These are phyloP conservation scores for Begonia fuchsioides DNA, from an alignment of 306 rosid genomes.

Conservation along the genomic window DNA sequence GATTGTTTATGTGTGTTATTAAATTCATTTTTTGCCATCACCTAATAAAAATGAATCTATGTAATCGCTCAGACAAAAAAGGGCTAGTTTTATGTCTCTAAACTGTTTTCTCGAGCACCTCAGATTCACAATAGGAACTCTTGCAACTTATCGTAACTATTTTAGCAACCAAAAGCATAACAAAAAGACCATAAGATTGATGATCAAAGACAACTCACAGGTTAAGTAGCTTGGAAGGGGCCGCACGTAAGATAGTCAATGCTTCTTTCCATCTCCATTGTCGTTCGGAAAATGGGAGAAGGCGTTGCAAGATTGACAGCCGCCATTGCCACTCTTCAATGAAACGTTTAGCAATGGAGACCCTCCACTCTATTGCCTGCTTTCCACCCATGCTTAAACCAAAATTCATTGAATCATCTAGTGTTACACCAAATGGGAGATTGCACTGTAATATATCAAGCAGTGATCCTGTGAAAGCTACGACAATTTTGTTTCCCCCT, in stretches of 20 bases:
- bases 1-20: no score
- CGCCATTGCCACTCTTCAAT: conserved; percentile 99
- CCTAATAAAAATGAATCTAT: no score
- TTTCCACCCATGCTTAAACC: conserved; percentile 38
- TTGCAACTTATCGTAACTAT: no score
- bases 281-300: conserved; percentile 82
- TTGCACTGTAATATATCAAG: conserved; percentile 50
- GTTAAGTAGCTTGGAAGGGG: conserved; percentile 89
- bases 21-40: no score
- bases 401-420: conserved; percentile 38
- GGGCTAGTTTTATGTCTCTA: no score
- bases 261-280: conserved; percentile 99
- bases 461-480: conserved; percentile 56
- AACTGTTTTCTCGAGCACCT: no score
- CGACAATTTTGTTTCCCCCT: conserved; percentile 73
- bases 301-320: conserved; percentile 88
- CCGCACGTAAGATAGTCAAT: conserved; percentile 78
- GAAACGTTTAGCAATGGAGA: conserved; percentile 57
- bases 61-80: no score
- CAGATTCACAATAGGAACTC: no score
- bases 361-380: conserved; percentile 88
- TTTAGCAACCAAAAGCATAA: no score
- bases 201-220: conserved; percentile 44
- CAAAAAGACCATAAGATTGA: not conserved
- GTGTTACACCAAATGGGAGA: conserved; percentile 47